Evolutionary conservation across 371 early-diverging fungal species (phyloP), one percentile per base, ranked within the genome.

Genomic region (Umbelopsis sp.): DNA sequence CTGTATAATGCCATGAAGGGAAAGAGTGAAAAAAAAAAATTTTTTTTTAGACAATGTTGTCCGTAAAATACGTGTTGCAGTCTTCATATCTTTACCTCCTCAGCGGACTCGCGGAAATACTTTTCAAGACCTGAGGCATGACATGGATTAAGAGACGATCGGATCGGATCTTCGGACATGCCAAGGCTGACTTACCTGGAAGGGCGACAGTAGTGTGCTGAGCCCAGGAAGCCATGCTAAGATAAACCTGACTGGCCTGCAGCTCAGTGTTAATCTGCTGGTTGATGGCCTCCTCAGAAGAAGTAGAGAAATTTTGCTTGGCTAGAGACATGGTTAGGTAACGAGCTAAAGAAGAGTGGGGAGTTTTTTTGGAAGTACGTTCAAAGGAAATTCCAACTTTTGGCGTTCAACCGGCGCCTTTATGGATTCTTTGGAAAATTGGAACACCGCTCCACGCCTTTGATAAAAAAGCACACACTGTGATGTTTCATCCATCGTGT

Each of bases 251-350:
- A 63, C 86, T 82, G 45, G 88, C 90, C 37, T 81, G 77, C 66
- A 87, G 74, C 70, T 89, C 88, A 67, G 83, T 82, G 64, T 85
- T 80, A 62, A 89, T 83, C 69, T 91, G 89, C 64, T 85, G 80
- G 74, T 91, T 91, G 72, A 91, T 80, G 66, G 85, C 83, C 67
- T 89, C 88, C 76, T 91, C 89, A 41, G 85, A 81, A 70, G 85
- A 75, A 25, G 81, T 78, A 41, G 88, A 71, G 68, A 86, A 91
- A 79, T 89, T 91, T 74, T 91, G 91, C 72, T 88, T 87, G 74
- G 86, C 84, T 70, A 89, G 78, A 63, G 86, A 83, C 89, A 88
- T 88, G 70, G 44, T 78, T 22, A 22, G 16, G 16, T 41, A 38
- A 37, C 41, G 29, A 51, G 20, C 6, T 20, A 32, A 16, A 66